Evolutionary conservation across 2,329 filamentous ascomycete genomes (phyloP), one percentile per base, ranked within the genome.

Genomic region (Pseudocercospora ulei): DNA sequence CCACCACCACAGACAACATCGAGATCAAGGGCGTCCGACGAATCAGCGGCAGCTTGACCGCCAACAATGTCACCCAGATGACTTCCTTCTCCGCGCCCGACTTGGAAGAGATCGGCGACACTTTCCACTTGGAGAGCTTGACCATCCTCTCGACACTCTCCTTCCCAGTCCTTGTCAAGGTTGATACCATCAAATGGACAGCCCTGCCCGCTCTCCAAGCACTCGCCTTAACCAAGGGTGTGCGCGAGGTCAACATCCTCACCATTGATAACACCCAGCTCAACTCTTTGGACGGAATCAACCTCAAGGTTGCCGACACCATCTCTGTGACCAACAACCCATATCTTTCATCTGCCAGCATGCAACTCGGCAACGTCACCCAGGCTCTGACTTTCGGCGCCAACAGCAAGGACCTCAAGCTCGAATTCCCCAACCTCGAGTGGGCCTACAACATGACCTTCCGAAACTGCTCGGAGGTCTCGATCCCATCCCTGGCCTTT

Each of bases 251-350:
- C 44, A 67, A 66, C 49, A 72, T 67, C 48, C 73, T 98, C 53
- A 65, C 68, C 52, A 87, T 98, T 61, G 74, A 77, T 65, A 90
- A 98, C 70, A 98, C 90, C 35, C 77, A 79, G 64, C 75, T 98
- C 53, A 73, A 69, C 61, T 76, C 73, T 50, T 74, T 98, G 44
- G 71, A 79, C 51, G 86, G 85, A 58, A 82, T 98, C 61, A 81
- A 85, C 61, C 71, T 96, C 49, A 65, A 75, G 48, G 71, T 72
- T n/a, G 78, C 85, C 38, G 72, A 75, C 41, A 71, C 68, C 51
- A 75, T 98, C 61, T 70, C 82, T 62, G 80, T 98, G 65, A 80
- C 83, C 73, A 94, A 94, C 78, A 96, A 96, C 76, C 68, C 68
- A 46, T 79, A 80, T 59, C 72, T 98, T 54, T 75, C 73, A 59